Conservation (phyloP, 345 rosid genomes). For the Boechera divaricarpa region DNA sequence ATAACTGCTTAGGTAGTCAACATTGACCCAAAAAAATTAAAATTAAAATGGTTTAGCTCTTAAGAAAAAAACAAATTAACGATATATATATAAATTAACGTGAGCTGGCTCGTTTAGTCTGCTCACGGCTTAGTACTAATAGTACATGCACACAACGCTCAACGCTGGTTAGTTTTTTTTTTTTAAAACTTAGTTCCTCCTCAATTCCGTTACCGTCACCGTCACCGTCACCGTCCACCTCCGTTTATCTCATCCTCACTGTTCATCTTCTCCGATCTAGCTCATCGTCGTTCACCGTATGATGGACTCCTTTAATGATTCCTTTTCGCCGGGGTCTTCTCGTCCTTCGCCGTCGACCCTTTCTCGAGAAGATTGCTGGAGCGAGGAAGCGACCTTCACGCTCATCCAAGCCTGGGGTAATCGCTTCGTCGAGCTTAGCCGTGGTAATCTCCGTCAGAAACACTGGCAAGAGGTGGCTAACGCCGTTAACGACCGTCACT, state of each 20-base stretch:
- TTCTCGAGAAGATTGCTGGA: slow-evolving; percentile 97
- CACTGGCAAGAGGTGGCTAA: slow-evolving; percentile 99
- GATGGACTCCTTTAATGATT: slow-evolving; percentile 49
- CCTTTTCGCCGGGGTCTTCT: slow-evolving; percentile 48
- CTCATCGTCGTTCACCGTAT: slow-evolving; percentile 30
- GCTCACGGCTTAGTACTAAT: neutral
- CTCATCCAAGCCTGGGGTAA: slow-evolving; percentile 95
- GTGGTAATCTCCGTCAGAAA: slow-evolving; percentile 97
- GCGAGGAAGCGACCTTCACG: slow-evolving; percentile 95
- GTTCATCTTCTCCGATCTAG: slow-evolving; percentile 30
- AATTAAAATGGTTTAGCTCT: neutral
- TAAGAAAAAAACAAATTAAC: neutral
- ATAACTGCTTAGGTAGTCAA: neutral
- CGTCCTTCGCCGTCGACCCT: slow-evolving; percentile 60
- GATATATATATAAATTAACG: slow-evolving; percentile 1
- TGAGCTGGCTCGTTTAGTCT: slow-evolving; percentile 22
- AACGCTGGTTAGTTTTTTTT: slow-evolving; percentile 17
- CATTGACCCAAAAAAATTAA: neutral
- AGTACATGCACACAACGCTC: slow-evolving; percentile 32
- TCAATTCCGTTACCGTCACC: slow-evolving; percentile 42
- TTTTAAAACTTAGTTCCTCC: slow-evolving; percentile 29
- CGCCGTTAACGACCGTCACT: slow-evolving; percentile 90
- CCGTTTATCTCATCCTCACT: slow-evolving; percentile 25
- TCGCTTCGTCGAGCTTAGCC: slow-evolving; percentile 83
- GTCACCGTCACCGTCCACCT: slow-evolving; percentile 40